These are phyloP conservation scores for Litchi chinensis DNA, from an alignment of 345 rosid genomes.

Conservation along the genomic window DNA sequence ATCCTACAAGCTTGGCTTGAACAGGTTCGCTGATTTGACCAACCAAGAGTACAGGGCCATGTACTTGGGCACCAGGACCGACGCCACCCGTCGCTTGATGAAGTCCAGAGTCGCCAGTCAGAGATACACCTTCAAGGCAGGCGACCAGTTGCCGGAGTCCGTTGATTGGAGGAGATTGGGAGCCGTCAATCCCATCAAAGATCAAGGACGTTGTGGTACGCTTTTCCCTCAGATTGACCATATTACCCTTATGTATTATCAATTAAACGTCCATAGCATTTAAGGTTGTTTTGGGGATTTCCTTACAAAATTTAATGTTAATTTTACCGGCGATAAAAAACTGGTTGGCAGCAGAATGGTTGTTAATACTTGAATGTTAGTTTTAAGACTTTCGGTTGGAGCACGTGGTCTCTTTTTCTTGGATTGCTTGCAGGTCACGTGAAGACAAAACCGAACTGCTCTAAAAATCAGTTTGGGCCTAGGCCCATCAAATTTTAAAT, in stretches of 20 bases:
- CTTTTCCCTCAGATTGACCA: neutral
- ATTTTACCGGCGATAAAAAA: neutral
- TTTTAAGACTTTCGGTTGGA: slow-evolving; percentile 8
- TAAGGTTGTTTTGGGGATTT: neutral
- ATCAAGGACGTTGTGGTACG: slow-evolving; percentile 82
- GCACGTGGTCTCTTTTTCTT: slow-evolving; percentile 5
- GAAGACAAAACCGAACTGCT: neutral
- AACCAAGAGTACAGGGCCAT: slow-evolving; percentile 75
- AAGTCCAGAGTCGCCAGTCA: slow-evolving; percentile 43
- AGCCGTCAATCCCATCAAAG: slow-evolving; percentile 75
- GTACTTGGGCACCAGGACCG: slow-evolving; percentile 52
- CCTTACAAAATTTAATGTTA: neutral
- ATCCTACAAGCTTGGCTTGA: slow-evolving; percentile 69
- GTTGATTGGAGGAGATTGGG: slow-evolving; percentile 86
- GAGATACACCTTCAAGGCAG: slow-evolving; percentile 42
- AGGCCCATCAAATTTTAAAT: neutral
- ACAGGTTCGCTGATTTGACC: slow-evolving; percentile 76
- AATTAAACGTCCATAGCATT: too few species aligned
- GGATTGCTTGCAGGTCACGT: neutral
- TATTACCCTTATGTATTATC: neutral
- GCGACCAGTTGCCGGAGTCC: slow-evolving; percentile 55
- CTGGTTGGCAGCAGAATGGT: neutral
- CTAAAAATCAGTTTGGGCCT: neutral
- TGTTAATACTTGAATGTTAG: slow-evolving; percentile 7
- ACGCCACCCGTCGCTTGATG: slow-evolving; percentile 43